Evolutionary conservation across 495 filamentous ascomycete species (phyloP), one percentile per base, ranked within the genome.

Genomic region (Amphirosellinia nigrospora): DNA sequence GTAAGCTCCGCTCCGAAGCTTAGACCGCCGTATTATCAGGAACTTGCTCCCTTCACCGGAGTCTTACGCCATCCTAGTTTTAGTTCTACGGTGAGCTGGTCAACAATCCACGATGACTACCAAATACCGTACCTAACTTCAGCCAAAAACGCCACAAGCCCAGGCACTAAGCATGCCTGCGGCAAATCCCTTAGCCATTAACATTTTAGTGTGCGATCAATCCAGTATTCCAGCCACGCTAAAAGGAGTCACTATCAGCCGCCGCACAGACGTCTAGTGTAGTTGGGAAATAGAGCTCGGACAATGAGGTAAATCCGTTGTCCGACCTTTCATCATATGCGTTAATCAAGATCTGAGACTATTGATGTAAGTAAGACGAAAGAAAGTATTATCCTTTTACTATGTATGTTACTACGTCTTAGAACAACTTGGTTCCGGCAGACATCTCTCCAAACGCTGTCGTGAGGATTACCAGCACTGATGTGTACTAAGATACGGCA

Each of bases 1-100:
- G 63, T 4, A 26, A 15, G 63, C 21, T 46, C 45, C 28, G 63
- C 46, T 48, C 45, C 23, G 28, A 15, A 36, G 28, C 36, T 26
- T 30, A 64, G 63, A 65, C 63, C 46, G 45, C 63, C 46, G 45
- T 10, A 36, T 64, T 50, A 43, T 34, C 21, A 21, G 43, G 43
- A 45, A 50, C 43, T 2, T 36, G 23, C 4, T 9, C 9, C 13
- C 11, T 41, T n/a, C 34, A 45, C 43, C 2, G 8, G 30, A 21
- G 8, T 46, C 60, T 64, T 34, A 26, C 21, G 13, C 41, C n/a
- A n/a, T n/a, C n/a, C n/a, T n/a, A n/a, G n/a, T n/a, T n/a, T n/a
- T n/a, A n/a, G n/a, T n/a, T n/a, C n/a, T 36, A 63, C 16, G 60
- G 43, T 11, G 30, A 64, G 61, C 38, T 16, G 19, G 30, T 50